A percentile compares a stretch with the other conserved stretches of the same genome.
These are phyloP conservation scores for Puccinia novopanici DNA, from an alignment of 1,284 basidiomycete species.

Conservation along the genomic window DNA sequence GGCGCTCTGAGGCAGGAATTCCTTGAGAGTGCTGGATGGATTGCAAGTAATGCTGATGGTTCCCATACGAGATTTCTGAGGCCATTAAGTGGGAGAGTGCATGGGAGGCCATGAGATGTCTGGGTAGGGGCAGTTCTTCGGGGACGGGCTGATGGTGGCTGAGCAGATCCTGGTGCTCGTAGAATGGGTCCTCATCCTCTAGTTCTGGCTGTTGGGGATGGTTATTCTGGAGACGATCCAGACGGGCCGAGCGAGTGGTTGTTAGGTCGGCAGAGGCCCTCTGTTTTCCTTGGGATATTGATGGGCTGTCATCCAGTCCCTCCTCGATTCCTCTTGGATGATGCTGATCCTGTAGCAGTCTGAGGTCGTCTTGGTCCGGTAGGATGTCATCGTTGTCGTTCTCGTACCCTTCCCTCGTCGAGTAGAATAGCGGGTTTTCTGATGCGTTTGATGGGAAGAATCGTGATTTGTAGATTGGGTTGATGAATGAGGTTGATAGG, in stretches of 20 bases:
- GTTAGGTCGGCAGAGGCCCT: not conserved
- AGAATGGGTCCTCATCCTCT: conserved; percentile 35
- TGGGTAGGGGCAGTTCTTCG: conserved; percentile 8
- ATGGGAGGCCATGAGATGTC: conserved; percentile 43
- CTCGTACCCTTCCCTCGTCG: conserved; percentile 31
- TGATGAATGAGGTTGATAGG: conserved; percentile 37
- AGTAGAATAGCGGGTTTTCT: conserved; percentile 39
- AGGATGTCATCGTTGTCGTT: conserved; percentile 38
- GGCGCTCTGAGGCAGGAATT: not conserved
- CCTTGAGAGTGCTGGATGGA: not conserved
- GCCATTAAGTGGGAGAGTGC: conserved; percentile 48
- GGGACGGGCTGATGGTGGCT: conserved; percentile 1
- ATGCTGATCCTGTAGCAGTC: not conserved
- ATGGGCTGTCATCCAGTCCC: not conserved
- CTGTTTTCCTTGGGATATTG: conserved; percentile 5
- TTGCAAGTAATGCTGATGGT: conserved; percentile 23
- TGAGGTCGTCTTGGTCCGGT: conserved; percentile 34
- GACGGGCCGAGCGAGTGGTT: too few relatives aligned
- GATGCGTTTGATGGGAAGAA: conserved; percentile 15
- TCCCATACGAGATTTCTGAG: conserved; percentile 42
- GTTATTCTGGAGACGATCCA: not conserved
- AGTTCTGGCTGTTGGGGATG: not conserved
- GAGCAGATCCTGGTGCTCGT: conserved; percentile 14
- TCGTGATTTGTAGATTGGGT: conserved; percentile 40
- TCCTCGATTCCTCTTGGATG: conserved; percentile 30